phyloP scores from a whole-genome alignment of 495 filamentous ascomycete species.

The Lineolata rhizophorae region DNA sequence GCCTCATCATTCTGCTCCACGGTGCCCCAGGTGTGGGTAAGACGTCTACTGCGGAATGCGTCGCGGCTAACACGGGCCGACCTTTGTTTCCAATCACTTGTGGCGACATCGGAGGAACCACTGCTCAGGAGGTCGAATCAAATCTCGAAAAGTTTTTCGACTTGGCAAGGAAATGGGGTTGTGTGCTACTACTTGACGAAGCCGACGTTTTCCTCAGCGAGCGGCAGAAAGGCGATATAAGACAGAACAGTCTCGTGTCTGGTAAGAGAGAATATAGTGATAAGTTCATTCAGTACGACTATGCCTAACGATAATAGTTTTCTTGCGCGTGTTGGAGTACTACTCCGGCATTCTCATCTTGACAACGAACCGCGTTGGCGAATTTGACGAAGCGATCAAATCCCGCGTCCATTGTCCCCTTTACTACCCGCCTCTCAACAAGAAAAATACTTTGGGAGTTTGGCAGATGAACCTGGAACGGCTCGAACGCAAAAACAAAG shows the following conservation, averaged over 20 bases:
- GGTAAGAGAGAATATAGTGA: constrained; percentile 1
- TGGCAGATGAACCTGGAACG: constrained; percentile 4
- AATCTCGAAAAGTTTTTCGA: constrained; percentile 3
- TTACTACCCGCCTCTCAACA: constrained; percentile 3
- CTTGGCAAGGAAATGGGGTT: constrained; percentile 4
- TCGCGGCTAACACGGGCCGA: constrained; percentile 2
- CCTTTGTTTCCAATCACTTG: constrained; percentile 6
- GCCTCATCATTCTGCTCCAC: constrained; percentile 5
- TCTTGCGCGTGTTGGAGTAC: constrained; percentile 6
- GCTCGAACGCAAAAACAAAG: neutral
- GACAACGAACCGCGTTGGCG: constrained; percentile 2
- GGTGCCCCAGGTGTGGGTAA: constrained; percentile 8
- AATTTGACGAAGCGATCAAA: constrained; percentile 3
- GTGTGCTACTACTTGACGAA: constrained; percentile 32
- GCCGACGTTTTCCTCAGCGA: constrained; percentile 33
- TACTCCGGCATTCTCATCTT: constrained; percentile 5
- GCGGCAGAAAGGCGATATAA: constrained; percentile 18
- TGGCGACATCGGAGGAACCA: constrained; percentile 6
- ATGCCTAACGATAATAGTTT: too few species aligned
- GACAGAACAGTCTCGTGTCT: constrained; percentile 28
- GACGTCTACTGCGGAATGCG: constrained; percentile 7
- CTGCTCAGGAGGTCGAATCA: constrained; percentile 1
- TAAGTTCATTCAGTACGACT: too few species aligned
- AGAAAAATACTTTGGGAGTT: neutral
- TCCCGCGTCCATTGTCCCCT: constrained; percentile 2